Evolutionary conservation across 306 rosid species (phyloP).

Genomic region (Fragaria vesca): DNA sequence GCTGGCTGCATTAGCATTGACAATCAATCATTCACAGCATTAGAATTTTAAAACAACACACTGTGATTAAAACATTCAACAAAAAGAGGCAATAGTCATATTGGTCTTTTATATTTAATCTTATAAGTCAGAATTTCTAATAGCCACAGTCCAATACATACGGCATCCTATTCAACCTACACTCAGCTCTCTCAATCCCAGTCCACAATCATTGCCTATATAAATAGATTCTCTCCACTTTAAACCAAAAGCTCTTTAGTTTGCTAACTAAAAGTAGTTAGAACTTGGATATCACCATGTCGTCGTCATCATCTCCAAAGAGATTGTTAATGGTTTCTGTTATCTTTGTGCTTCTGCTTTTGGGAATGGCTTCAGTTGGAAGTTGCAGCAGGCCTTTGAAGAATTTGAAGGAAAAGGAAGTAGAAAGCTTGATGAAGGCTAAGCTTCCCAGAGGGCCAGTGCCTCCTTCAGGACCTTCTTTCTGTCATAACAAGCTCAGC

Average conservation of each 20-base stretch:
- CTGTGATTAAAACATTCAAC: neutral
- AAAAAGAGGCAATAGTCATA: neutral
- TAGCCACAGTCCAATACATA: slow-evolving; percentile 16
- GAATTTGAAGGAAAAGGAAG: neutral
- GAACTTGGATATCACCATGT: slow-evolving; percentile 28
- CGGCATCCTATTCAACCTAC: slow-evolving; percentile 9
- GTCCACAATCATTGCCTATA: slow-evolving; percentile 5
- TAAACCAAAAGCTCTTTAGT: neutral
- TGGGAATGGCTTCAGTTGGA: slow-evolving; percentile 28
- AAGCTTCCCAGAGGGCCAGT: slow-evolving; percentile 60
- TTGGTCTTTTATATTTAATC: neutral
- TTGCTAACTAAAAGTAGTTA: neutral
- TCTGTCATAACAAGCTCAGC: slow-evolving; percentile 54
- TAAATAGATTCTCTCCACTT: slow-evolving; percentile 6
- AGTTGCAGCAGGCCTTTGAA: slow-evolving; percentile 36
- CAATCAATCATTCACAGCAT: neutral
- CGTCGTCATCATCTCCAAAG: slow-evolving; percentile 3
- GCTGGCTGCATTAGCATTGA: slow-evolving; percentile 4
- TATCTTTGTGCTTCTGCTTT: slow-evolving; percentile 25
- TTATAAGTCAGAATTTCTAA: slow-evolving; percentile 1
- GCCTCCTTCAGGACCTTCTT: slow-evolving; percentile 77
- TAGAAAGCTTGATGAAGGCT: slow-evolving; percentile 34
- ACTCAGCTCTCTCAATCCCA: neutral
- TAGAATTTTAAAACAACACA: slow-evolving; percentile 1
- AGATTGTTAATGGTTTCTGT: slow-evolving; percentile 16